Evolutionary conservation across 768 basidiomycete genomes (phyloP).

Genomic region (Albatrellus ellisii): DNA sequence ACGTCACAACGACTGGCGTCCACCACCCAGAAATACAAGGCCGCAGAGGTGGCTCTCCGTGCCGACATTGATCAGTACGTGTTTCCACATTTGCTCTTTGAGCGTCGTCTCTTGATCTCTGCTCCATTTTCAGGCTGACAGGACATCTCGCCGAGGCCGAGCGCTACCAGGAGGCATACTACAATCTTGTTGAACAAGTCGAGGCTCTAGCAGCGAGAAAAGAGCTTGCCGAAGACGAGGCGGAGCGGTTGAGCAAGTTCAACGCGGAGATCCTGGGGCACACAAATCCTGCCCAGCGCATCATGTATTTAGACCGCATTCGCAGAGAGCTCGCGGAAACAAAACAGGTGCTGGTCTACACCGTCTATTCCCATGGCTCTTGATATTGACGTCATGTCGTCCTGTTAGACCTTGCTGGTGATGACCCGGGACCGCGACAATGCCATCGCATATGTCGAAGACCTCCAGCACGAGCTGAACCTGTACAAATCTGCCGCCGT

Average conservation of each 20-base stretch:
- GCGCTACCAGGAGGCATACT: conserved; percentile 61
- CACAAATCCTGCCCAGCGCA: conserved; percentile 72
- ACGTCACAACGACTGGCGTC: conserved; percentile 32
- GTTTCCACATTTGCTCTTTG: background rate
- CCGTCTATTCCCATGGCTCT: background rate
- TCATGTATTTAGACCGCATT: conserved; percentile 78
- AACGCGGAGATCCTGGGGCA: conserved; percentile 83
- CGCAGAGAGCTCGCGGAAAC: conserved; percentile 66
- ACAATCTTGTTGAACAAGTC: conserved; percentile 48
- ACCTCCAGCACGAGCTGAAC: conserved; percentile 20
- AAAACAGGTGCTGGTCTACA: conserved; percentile 51
- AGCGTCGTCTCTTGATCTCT: background rate
- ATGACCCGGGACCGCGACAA: conserved; percentile 21
- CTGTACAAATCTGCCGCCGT: conserved; percentile 22
- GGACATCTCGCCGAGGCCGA: conserved; percentile 46
- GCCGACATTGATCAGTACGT: conserved; percentile 59
- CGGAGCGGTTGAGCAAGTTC: conserved; percentile 58
- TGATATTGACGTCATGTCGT: background rate
- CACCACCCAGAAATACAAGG: conserved; percentile 40
- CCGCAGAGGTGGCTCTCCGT: conserved; percentile 55
- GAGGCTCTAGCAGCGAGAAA: conserved; percentile 54
- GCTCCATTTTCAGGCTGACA: conserved; percentile 22
- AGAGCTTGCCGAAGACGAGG: conserved; percentile 70
- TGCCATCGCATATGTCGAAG: conserved; percentile 17
- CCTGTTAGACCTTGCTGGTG: conserved; percentile 18